phyloP scores from a whole-genome alignment of 179 eudicot species.

The Gypsophila paniculata region DNA sequence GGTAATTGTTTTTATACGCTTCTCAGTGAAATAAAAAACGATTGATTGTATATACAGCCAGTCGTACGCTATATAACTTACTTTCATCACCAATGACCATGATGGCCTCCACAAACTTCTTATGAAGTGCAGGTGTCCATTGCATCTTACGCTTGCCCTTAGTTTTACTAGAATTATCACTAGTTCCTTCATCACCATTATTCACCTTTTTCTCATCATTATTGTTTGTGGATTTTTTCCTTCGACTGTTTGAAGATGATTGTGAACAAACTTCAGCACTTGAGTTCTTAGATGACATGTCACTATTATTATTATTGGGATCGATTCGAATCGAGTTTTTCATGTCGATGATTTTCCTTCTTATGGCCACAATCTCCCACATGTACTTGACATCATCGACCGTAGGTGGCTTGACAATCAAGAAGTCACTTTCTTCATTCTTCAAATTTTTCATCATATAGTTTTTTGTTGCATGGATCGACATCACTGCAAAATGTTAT shows the following conservation, averaged over 20 bases:
- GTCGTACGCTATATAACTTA: conserved; percentile 25
- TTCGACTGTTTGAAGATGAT: not conserved
- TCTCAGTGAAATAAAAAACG: no score
- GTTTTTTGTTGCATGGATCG: conserved; percentile 23
- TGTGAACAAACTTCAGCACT: not conserved
- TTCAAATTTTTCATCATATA: conserved; percentile 16
- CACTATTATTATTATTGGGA: no score
- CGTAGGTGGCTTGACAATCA: conserved; percentile 41
- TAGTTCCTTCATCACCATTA: not conserved
- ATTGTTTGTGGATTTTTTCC: not conserved
- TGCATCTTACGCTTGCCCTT: conserved; percentile 31
- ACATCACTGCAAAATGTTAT: conserved; percentile 34
- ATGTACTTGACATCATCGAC: conserved; percentile 30
- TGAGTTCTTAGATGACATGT: no score
- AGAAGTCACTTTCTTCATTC: conserved; percentile 24
- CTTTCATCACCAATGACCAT: conserved; percentile 36
- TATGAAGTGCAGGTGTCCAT: conserved; percentile 48
- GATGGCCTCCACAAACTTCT: conserved; percentile 48
- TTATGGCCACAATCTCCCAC: conserved; percentile 36
- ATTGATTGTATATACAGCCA: no score
- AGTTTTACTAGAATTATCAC: not conserved
- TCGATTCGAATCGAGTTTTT: no score
- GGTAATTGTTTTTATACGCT: no score
- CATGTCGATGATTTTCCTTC: not conserved
- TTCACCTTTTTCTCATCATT: not conserved